Conservation (phyloP, 1,284 basidiomycete genomes). For the Hymenochaete sp. region DNA sequence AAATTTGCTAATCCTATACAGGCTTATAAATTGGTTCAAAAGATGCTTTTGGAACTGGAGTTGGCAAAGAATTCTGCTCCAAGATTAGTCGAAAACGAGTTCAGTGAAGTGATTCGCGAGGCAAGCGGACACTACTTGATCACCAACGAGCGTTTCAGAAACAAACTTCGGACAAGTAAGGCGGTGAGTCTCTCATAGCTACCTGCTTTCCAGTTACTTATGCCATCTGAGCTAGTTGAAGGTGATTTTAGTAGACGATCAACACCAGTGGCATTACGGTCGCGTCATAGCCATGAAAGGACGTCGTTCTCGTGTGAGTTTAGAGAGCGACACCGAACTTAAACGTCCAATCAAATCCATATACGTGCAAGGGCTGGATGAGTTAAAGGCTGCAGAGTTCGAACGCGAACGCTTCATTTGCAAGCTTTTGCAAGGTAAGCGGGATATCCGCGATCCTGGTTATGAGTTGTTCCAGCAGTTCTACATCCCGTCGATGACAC, state of each 20-base stretch:
- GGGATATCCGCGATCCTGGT: conserved; percentile 21
- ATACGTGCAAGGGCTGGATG: conserved; percentile 30
- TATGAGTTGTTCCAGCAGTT: conserved; percentile 25
- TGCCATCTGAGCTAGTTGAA: conserved; percentile 4
- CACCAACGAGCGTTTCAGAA: conserved; percentile 30
- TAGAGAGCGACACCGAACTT: conserved; percentile 3
- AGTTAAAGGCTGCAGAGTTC: conserved; percentile 29
- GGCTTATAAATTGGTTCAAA: conserved; percentile 18
- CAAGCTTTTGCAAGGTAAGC: conserved; percentile 25
- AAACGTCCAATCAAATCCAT: conserved; percentile 23
- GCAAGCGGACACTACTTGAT: conserved; percentile 23
- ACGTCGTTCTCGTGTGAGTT: conserved; percentile 26
- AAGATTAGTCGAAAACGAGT: conserved; percentile 14
- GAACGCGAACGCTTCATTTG: conserved; percentile 30
- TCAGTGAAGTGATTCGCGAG: conserved; percentile 16
- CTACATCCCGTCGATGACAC: conserved; percentile 26
- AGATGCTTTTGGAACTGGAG: conserved; percentile 25
- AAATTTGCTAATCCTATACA: neutral
- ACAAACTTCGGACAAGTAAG: conserved; percentile 26
- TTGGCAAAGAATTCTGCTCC: conserved; percentile 25
- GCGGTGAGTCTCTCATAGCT: conserved; percentile 23
- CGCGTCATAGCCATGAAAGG: conserved; percentile 24
- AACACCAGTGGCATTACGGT: conserved; percentile 25
- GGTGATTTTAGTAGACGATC: conserved; percentile 25
- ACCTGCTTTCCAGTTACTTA: neutral